These are phyloP conservation scores for Lentinula raphanica DNA, from an alignment of 768 basidiomycete species.

Conservation along the genomic window DNA sequence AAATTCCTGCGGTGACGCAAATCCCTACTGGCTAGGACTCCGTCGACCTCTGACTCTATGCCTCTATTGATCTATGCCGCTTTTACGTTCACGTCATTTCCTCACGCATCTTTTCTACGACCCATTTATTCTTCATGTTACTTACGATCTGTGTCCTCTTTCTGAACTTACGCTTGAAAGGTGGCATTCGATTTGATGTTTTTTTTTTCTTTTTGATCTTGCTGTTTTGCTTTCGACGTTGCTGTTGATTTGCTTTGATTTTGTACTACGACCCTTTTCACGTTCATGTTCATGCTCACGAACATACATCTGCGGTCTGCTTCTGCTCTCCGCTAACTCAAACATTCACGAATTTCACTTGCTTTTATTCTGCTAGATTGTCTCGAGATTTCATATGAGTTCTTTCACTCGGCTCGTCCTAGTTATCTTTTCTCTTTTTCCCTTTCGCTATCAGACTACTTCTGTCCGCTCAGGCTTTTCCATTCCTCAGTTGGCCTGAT, in stretches of 20 bases:
- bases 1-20: neutral
- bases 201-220: neutral
- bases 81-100: neutral
- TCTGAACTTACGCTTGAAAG: no score
- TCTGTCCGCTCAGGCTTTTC: neutral
- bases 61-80: constrained; percentile 6
- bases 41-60: neutral
- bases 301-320: neutral
- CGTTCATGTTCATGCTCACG: neutral
- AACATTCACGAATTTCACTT: neutral
- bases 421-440: neutral
- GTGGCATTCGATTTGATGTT: neutral
- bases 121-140: neutral
- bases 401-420: neutral
- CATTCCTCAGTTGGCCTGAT: neutral
- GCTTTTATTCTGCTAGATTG: neutral
- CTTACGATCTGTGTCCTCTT: neutral
- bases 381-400: neutral
- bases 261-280: neutral
- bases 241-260: neutral
- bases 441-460: neutral
- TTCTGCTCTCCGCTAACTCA: neutral
- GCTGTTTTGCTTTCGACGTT: neutral
- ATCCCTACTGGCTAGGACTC: neutral
- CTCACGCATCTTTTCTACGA: neutral